These are phyloP conservation scores for Gaultheria prostrata DNA, from an alignment of 148 eudicot species.

Conservation along the genomic window DNA sequence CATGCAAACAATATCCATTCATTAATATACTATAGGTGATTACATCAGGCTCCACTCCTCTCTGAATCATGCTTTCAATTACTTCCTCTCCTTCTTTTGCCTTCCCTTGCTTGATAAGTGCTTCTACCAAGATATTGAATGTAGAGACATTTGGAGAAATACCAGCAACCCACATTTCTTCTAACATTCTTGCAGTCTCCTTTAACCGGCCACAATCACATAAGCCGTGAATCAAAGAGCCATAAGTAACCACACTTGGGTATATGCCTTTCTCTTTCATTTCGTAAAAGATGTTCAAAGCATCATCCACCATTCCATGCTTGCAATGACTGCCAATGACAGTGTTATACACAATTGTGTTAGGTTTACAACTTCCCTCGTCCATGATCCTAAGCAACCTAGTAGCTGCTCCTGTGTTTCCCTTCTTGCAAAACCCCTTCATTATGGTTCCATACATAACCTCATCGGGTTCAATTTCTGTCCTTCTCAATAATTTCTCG, in stretches of 20 bases:
- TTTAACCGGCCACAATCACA: too few species aligned
- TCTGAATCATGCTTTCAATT: background rate
- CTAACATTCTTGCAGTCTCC: too few species aligned
- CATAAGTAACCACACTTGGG: too few species aligned
- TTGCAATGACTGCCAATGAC: background rate
- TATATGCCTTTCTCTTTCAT: too few species aligned
- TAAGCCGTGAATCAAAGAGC: too few species aligned
- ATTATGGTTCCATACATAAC: conserved; percentile 4
- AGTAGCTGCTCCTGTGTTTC: background rate
- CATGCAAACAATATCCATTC: background rate
- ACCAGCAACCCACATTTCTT: too few species aligned
- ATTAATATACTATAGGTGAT: background rate
- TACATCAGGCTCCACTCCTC: background rate
- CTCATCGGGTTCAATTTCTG: conserved; percentile 1
- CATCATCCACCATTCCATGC: background rate
- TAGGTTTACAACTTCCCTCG: background rate
- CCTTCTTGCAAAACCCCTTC: conserved; percentile 12
- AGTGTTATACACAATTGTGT: background rate
- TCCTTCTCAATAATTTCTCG: background rate
- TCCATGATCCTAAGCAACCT: too few species aligned
- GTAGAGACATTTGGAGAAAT: background rate
- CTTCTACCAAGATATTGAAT: background rate
- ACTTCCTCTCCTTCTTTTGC: background rate
- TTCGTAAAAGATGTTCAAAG: too few species aligned
- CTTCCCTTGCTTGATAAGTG: background rate